phyloP scores from a whole-genome alignment of 768 basidiomycete genomes.

The Termitomyces sp. region DNA sequence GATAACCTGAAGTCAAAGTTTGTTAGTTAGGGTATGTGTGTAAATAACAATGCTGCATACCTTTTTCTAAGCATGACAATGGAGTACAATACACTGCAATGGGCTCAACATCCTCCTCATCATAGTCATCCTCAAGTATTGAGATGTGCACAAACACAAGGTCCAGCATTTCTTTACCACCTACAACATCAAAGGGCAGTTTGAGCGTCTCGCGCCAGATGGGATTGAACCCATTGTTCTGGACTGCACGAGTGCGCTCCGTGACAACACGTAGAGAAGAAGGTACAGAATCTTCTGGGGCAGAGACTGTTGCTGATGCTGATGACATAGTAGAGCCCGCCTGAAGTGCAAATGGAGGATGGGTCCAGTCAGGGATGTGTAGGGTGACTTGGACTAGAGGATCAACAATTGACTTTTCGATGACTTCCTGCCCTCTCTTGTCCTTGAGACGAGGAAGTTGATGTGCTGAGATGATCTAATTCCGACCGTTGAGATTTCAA shows the following conservation, averaged over 20 bases:
- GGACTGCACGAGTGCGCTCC: constrained; percentile 57
- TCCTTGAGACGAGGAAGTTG: constrained; percentile 79
- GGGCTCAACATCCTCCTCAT: constrained; percentile 55
- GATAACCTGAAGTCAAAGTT: constrained; percentile 55
- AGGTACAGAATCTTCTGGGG: constrained; percentile 21
- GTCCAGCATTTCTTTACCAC: constrained; percentile 73
- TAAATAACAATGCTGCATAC: constrained; percentile 33
- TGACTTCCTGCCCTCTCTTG: constrained; percentile 52
- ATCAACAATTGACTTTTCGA: constrained; percentile 53
- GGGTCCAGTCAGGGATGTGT: constrained; percentile 69
- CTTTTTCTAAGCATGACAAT: constrained; percentile 67
- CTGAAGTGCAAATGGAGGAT: constrained; percentile 19
- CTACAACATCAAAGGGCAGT: constrained; percentile 74
- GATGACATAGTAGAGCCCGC: constrained; percentile 12
- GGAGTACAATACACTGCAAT: constrained; percentile 74
- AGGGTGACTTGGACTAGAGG: constrained; percentile 83
- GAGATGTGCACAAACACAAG: constrained; percentile 82
- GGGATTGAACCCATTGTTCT: constrained; percentile 93
- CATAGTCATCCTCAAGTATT: constrained; percentile 59
- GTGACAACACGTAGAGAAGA: constrained; percentile 43
- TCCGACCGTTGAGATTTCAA: no score
- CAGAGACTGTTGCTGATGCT: constrained; percentile 15
- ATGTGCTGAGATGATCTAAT: constrained; percentile 76
- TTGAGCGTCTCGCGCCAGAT: constrained; percentile 71
- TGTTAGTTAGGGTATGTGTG: neutral